Base-by-base conservation (phyloP, 176 grass and related monocot genomes). In the Cymbopogon citratus region DNA sequence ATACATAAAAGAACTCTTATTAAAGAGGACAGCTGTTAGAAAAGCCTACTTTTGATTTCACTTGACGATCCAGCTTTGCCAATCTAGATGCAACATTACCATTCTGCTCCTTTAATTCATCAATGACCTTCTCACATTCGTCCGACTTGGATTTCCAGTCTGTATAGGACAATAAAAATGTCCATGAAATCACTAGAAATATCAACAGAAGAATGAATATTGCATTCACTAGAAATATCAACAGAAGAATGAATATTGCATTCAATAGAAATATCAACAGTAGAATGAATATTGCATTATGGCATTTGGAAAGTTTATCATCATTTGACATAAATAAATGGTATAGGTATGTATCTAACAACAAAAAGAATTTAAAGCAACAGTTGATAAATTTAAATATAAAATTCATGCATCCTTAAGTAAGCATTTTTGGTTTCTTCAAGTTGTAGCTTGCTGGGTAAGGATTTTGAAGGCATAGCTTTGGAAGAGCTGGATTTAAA, bases 141-240 rank as follows among this genome's bases (percentile, higher is more conserved):
- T 95, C 95, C 24, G 95, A 98, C 92, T 89, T 94, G 31, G 83
- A 70, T 80, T 98, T 98, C 95, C 95, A 98, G 28, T 98, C 95
- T 98, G 68, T 59, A 41, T 75, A 39, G 21, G 64, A 39, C 56
- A 59, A 59, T 71, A 77, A 85, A 73, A 27, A 78, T 29, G 59
- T 79, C 28, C 46, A 74, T 73, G 68, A 79, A 67, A 76, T 70
- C 15, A 82, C 39, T 59, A 78, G 59, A 79, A 78, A 83, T 46
- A 46, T 28, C 35, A 90, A 48, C 18, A 75, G 62, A 66, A 88
- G 68, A 18, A 63, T 71, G 23, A 5, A 69, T 41, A n/a, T 24
- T 38, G 63, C 23, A 38, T 19, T 62, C 6, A 76, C 38, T 57
- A 78, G 45, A 78, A 78, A 83, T 45, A 59, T 27, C 35, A 89